Percentiles rank a stretch among this genome's conserved stretches.
These are phyloP conservation scores for Marasmius tenuissimus DNA, from an alignment of 1,284 basidiomycete genomes.

Conservation along the genomic window DNA sequence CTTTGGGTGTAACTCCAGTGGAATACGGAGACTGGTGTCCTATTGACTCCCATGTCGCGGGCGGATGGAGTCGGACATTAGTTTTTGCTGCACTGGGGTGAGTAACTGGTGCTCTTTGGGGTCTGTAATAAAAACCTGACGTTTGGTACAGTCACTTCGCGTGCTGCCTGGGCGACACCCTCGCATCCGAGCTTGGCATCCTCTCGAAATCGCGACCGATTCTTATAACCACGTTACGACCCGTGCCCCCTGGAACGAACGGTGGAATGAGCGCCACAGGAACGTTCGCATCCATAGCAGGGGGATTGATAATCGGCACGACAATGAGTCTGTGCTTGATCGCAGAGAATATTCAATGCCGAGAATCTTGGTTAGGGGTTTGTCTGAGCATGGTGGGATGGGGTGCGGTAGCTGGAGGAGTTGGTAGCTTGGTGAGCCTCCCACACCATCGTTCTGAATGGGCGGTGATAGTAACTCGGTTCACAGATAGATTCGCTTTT, in stretches of 20 bases:
- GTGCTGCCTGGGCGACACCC: conserved; percentile 83
- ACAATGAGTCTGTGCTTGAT: conserved; percentile 59
- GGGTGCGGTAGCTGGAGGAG: conserved; percentile 65
- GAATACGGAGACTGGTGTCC: conserved; percentile 53
- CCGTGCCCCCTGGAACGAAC: conserved; percentile 89
- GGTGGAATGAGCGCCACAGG: conserved; percentile 82
- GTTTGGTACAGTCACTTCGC: conserved; percentile 63
- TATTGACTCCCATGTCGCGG: conserved; percentile 34
- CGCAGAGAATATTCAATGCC: conserved; percentile 59
- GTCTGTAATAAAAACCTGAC: neutral
- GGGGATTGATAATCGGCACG: conserved; percentile 74
- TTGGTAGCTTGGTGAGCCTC: conserved; percentile 71
- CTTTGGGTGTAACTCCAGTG: conserved; percentile 18
- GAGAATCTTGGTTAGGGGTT: conserved; percentile 33
- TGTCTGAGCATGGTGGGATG: conserved; percentile 50
- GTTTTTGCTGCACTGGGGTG: conserved; percentile 73
- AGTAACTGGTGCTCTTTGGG: conserved; percentile 23
- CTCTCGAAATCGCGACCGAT: conserved; percentile 67
- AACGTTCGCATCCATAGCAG: conserved; percentile 69
- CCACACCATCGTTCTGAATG: neutral
- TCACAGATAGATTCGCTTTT: conserved; percentile 78
- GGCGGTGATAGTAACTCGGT: neutral
- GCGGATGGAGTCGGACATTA: conserved; percentile 57
- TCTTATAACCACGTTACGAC: conserved; percentile 71
- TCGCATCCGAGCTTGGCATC: conserved; percentile 81